Conservation (phyloP, 2,329 filamentous ascomycete genomes). For the Pseudogymnoascus sp. region DNA sequence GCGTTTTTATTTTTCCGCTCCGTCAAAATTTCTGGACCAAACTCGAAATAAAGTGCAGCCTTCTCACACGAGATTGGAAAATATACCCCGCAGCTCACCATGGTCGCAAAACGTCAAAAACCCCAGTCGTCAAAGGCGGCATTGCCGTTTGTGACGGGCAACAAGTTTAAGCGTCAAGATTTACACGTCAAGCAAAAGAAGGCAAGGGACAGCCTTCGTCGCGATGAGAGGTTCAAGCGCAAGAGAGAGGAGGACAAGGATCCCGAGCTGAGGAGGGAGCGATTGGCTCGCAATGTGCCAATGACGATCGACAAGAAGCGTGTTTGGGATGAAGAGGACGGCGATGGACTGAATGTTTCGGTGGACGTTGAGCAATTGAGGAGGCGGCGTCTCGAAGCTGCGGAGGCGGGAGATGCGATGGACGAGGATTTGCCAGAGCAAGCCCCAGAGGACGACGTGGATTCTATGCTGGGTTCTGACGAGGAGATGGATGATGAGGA, state of each 20-base stretch:
- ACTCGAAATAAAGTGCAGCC: not conserved
- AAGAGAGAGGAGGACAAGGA: slow-evolving; percentile 82
- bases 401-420: slow-evolving; percentile 40
- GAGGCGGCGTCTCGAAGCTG: slow-evolving; percentile 45
- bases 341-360: slow-evolving; percentile 45
- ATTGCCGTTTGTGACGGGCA: slow-evolving; percentile 51
- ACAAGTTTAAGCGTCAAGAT: slow-evolving; percentile 73
- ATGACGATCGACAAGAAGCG: slow-evolving; percentile 79
- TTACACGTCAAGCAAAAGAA: slow-evolving; percentile 77
- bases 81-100: slow-evolving; percentile 27
- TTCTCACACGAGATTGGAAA: not conserved
- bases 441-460: slow-evolving; percentile 51
- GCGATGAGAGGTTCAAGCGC: slow-evolving; percentile 67
- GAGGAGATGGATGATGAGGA: slow-evolving; percentile 36
- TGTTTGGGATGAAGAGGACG: slow-evolving; percentile 74
- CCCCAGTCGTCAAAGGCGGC: slow-evolving; percentile 36
- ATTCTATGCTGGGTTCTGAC: slow-evolving; percentile 71
- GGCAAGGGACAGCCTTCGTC: slow-evolving; percentile 62
- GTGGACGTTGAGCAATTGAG: slow-evolving; percentile 55
- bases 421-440: slow-evolving; percentile 33
- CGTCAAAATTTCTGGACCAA: slow-evolving; percentile 9
- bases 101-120: slow-evolving; percentile 42
- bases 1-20: slow-evolving; percentile 12
- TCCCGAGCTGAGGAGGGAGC: slow-evolving; percentile 63
- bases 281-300: slow-evolving; percentile 71